Conservation (phyloP, 1,139 yeast species). For the Magnusiomyces ingens region DNA sequence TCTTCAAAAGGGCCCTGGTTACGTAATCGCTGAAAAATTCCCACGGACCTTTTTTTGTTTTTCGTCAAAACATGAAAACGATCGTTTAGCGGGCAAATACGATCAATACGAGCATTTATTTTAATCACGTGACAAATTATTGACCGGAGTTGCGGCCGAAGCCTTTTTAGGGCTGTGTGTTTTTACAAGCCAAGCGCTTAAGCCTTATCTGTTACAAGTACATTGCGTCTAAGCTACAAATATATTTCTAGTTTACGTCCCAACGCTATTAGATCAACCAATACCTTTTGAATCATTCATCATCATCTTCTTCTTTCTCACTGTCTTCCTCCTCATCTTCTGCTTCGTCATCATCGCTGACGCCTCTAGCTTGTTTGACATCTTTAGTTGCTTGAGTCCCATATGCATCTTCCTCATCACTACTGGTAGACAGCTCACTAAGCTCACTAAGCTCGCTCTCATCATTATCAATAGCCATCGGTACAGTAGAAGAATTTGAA, state of each 20-base stretch:
- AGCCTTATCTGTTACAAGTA: neutral
- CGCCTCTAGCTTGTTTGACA: slow-evolving; percentile 9
- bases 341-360: slow-evolving; percentile 17
- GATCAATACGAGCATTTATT: neutral
- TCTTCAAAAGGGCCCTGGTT: neutral
- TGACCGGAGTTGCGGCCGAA: neutral
- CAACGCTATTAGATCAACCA: neutral
- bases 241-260: too few relatives aligned
- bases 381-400: slow-evolving; percentile 14
- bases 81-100: neutral
- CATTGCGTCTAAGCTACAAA: too few relatives aligned
- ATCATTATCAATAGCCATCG: neutral
- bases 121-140: neutral
- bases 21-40: neutral
- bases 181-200: neutral
- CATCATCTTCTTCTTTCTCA: neutral
- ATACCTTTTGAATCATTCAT: neutral
- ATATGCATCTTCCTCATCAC: slow-evolving; percentile 15
- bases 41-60: neutral
- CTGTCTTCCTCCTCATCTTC: slow-evolving; percentile 13
- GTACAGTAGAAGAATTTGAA: neutral
- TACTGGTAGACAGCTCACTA: slow-evolving; percentile 20
- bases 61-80: neutral
- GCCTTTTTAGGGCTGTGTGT: neutral
- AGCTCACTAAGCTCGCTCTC: slow-evolving; percentile 16